Conservation (phyloP, 2,329 filamentous ascomycete species). For the Phyllosticta citribraziliensis region DNA sequence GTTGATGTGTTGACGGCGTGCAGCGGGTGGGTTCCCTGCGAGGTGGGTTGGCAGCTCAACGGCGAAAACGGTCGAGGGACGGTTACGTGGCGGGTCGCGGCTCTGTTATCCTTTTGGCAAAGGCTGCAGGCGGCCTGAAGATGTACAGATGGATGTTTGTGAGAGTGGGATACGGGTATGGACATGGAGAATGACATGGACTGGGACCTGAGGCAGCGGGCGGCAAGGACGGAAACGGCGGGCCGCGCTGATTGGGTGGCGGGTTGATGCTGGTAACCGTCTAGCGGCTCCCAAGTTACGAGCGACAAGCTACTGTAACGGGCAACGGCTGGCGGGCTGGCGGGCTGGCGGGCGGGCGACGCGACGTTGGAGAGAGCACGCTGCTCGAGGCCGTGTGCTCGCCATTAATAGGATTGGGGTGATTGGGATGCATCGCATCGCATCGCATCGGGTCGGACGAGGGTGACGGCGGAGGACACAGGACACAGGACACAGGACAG, state of each 20-base stretch:
- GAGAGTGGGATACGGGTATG: neutral
- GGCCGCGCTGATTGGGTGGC: neutral
- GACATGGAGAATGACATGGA: neutral
- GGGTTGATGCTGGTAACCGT: neutral
- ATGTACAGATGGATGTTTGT: too few relatives aligned
- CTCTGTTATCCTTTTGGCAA: neutral
- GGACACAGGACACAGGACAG: neutral
- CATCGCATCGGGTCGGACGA: too few relatives aligned
- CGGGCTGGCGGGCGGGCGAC: too few relatives aligned
- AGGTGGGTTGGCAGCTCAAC: neutral
- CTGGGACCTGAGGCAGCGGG: neutral
- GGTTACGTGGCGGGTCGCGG: neutral
- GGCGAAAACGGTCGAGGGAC: neutral
- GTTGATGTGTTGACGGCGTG: neutral
- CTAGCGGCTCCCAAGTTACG: neutral
- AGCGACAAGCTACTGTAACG: too few relatives aligned
- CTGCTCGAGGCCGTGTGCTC: neutral
- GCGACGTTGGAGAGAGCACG: too few relatives aligned
- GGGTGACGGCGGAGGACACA: neutral
- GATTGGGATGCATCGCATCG: neutral
- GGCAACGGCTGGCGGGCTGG: too few relatives aligned
- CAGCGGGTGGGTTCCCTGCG: neutral
- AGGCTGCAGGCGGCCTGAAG: neutral
- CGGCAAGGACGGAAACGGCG: neutral
- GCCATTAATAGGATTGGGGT: neutral